Conservation (phyloP, 306 rosid species). For the Mucuna pruriens region DNA sequence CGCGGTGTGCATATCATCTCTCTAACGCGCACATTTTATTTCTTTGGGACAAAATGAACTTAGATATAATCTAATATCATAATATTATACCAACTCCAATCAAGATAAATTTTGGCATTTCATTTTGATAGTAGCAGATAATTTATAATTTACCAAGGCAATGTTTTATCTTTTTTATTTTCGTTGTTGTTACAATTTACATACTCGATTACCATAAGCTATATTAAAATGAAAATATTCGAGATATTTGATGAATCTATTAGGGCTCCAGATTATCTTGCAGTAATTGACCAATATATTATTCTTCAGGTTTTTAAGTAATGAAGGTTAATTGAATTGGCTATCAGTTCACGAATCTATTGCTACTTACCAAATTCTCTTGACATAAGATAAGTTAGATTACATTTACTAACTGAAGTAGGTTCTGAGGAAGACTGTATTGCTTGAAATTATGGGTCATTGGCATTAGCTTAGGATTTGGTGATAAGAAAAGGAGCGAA, state of each 20-base stretch:
- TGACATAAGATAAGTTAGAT: neutral
- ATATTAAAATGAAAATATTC: neutral
- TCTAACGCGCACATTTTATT: neutral
- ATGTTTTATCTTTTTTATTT: neutral
- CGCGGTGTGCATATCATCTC: slow-evolving; percentile 41
- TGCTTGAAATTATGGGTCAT: neutral
- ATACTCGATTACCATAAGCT: neutral
- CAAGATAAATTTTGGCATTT: neutral
- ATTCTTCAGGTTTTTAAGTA: neutral
- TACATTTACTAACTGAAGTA: neutral
- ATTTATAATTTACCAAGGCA: neutral
- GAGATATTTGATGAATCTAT: neutral
- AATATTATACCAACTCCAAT: neutral
- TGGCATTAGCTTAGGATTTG: neutral
- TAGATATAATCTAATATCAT: neutral
- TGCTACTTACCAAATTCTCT: neutral
- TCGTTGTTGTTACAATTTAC: neutral
- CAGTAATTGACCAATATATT: neutral
- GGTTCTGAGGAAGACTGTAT: neutral
- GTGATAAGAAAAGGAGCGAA: too few relatives aligned
- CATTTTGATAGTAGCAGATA: neutral
- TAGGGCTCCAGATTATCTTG: neutral
- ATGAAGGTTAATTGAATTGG: neutral
- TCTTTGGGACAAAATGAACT: neutral
- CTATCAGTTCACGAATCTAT: neutral